A percentile compares a stretch with the other conserved stretches of the same genome.
Conservation (phyloP, 768 basidiomycete species). For the Boletus patriciae region DNA sequence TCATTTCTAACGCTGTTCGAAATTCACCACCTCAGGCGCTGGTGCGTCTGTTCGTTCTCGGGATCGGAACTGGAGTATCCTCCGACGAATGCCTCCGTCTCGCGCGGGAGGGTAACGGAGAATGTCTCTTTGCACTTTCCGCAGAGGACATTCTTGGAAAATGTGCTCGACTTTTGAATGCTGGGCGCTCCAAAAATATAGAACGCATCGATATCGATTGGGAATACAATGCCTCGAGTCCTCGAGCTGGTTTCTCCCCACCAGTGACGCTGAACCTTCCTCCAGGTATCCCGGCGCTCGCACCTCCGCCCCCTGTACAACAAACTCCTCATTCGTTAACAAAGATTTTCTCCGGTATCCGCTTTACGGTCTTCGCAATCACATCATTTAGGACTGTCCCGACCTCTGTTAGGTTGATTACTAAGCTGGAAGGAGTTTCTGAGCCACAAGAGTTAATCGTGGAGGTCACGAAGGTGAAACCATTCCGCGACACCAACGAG, state of each 20-base stretch:
- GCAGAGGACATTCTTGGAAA: slow-evolving; percentile 49
- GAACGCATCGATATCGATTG: slow-evolving; percentile 51
- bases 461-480: slow-evolving; percentile 25
- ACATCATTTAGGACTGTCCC: slow-evolving; percentile 26
- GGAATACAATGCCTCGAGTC: slow-evolving; percentile 27
- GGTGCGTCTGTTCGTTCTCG: slow-evolving; percentile 56
- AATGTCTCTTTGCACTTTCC: slow-evolving; percentile 45
- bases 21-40: slow-evolving; percentile 31
- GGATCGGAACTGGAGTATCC: slow-evolving; percentile 53
- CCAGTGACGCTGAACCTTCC: slow-evolving; percentile 21
- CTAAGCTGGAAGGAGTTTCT: slow-evolving; percentile 27
- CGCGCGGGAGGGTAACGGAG: slow-evolving; percentile 55
- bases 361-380: slow-evolving; percentile 38
- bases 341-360: slow-evolving; percentile 34
- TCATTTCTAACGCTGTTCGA: slow-evolving; percentile 34
- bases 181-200: slow-evolving; percentile 48
- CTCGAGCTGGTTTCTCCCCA: neutral
- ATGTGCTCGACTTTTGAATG: slow-evolving; percentile 49
- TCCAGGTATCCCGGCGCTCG: slow-evolving; percentile 24
- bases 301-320: slow-evolving; percentile 35
- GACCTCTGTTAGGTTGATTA: slow-evolving; percentile 25
- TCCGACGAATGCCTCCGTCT: slow-evolving; percentile 53
- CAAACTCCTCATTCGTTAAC: slow-evolving; percentile 35
- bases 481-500: slow-evolving; percentile 19
- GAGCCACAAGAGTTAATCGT: slow-evolving; percentile 20